Evolutionary conservation across 305 asterid species (phyloP), one percentile per base, ranked within the genome.

Genomic region (Withania somnifera): DNA sequence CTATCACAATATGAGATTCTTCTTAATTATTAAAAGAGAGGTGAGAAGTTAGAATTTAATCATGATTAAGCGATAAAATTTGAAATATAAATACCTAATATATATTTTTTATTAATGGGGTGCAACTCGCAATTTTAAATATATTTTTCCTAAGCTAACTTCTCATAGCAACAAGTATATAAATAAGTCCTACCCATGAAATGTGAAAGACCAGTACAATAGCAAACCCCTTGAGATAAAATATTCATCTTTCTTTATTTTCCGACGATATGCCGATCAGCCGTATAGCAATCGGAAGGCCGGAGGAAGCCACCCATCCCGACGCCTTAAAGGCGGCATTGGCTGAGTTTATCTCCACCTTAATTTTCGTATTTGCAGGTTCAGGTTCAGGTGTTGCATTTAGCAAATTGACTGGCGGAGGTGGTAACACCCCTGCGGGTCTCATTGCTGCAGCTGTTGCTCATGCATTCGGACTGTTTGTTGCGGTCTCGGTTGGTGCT

Each of bases 271-370:
- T 80, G 83, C 80, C 84, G 45, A 57, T 82, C 51, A 78, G 3
- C 13, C 64, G 58, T 45, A 77, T 82, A 45, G 47, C 85, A 13
- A 61, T 82, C 15, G 85, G 85, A 51, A 34, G 66, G 42, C 54
- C 47, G 10, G 82, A 64, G 14, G 85, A 82, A 80, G 77, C 60
- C 5, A 76, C 57, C 50, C 81, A 61, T 19, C 82, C 85, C 8
- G 85, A 82, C 19, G 75, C 82, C 11, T 66, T 82, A 45, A 82
- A 82, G 82, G 85, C 85, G n/a, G 85, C 82, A 14, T 45, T 82
- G 61, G 77, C 85, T 3, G 85, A 82, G 68, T 82, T 82, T 56
- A 56, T 82, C 0, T 82, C 84, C 8, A 82, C 79, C 42, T 63
- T 63, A 0, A 63, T 63, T 28, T 63, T 63, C 9, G 71, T 63